These are phyloP conservation scores for Mortierella sp. DNA, from an alignment of 371 early-diverging fungal species.

Conservation along the genomic window DNA sequence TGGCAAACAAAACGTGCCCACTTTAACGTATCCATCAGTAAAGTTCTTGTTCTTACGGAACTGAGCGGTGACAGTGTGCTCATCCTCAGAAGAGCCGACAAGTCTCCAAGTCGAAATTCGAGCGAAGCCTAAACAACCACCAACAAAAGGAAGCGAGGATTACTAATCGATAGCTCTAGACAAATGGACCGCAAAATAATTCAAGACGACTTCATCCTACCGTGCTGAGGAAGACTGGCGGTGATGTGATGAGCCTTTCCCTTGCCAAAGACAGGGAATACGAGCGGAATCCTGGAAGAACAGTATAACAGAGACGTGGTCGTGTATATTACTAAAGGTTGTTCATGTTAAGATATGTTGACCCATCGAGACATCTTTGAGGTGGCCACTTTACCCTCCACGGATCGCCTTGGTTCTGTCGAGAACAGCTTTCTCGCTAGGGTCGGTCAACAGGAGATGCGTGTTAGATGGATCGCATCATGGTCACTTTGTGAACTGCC, in stretches of 20 bases:
- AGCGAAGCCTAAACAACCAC: conserved; percentile 85
- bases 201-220: conserved; percentile 41
- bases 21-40: too few species aligned
- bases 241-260: conserved; percentile 56
- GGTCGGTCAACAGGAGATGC: not conserved
- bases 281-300: conserved; percentile 66
- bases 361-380: not conserved
- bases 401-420: conserved; percentile 90
- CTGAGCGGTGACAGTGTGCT: conserved; percentile 69
- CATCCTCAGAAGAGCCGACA: conserved; percentile 59
- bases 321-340: too few species aligned
- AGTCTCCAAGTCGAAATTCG: conserved; percentile 79
- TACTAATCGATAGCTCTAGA: too few species aligned
- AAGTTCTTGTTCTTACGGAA: conserved; percentile 63
- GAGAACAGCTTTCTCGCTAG: conserved; percentile 73
- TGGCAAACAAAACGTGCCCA: too few species aligned
- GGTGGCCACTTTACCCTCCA: conserved; percentile 67
- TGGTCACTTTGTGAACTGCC: too few species aligned
- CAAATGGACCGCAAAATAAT: too few species aligned
- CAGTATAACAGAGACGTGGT: not conserved
- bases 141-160: too few species aligned
- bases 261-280: conserved; percentile 87
- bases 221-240: conserved; percentile 72
- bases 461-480: too few species aligned
- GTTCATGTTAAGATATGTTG: too few species aligned